phyloP scores from a whole-genome alignment of 345 rosid species.

The Conringia planisiliqua region DNA sequence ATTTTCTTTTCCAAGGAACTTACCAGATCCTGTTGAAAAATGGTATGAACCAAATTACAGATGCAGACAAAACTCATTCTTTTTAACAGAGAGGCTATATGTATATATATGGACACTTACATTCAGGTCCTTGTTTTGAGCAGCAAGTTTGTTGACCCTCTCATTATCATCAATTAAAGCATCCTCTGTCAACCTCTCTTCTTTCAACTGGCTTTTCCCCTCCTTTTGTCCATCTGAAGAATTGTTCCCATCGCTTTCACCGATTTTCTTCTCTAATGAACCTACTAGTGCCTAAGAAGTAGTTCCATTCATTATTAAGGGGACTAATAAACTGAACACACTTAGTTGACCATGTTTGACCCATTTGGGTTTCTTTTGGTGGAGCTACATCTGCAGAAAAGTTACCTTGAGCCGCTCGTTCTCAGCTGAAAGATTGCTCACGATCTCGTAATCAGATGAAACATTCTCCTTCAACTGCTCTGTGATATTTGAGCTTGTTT shows the following conservation, averaged over 20 bases:
- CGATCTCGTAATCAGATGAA: constrained; percentile 48
- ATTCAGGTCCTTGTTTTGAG: constrained; percentile 78
- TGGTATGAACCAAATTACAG: constrained; percentile 10
- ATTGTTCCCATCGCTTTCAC: constrained; percentile 62
- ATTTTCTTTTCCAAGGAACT: constrained; percentile 69
- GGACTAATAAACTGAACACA: neutral
- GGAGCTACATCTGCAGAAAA: constrained; percentile 3
- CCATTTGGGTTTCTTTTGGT: constrained; percentile 6
- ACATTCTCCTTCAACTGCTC: constrained; percentile 55
- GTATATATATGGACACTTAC: constrained; percentile 24
- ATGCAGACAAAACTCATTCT: neutral
- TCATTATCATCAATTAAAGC: constrained; percentile 41
- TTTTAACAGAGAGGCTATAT: neutral
- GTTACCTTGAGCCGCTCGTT: constrained; percentile 83
- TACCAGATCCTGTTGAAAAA: constrained; percentile 48
- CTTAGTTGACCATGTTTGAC: neutral
- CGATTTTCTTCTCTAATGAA: constrained; percentile 67
- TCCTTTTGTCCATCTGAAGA: constrained; percentile 9
- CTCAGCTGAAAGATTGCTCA: constrained; percentile 68
- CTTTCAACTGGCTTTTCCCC: neutral
- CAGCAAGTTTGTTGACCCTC: constrained; percentile 51
- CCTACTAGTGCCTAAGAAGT: constrained; percentile 53
- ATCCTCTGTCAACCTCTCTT: constrained; percentile 21
- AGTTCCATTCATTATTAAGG: constrained; percentile 13
- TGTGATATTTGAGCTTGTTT: constrained; percentile 65